A percentile compares a stretch with the other conserved stretches of the same genome.
These are phyloP conservation scores for Tricholoma flavovirens DNA, from an alignment of 768 basidiomycete genomes.

Conservation along the genomic window DNA sequence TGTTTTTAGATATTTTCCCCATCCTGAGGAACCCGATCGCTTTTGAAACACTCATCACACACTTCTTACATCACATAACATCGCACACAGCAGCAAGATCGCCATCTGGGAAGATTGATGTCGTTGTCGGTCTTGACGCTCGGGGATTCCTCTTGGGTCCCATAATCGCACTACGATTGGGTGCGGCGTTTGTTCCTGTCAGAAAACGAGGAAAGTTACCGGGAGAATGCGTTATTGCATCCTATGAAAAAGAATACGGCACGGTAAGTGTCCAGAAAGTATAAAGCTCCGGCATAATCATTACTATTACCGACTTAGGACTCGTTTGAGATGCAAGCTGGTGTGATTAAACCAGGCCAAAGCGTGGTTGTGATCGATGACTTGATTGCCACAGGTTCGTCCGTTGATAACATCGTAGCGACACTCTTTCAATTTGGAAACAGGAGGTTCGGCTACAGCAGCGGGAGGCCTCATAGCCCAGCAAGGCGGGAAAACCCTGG, in stretches of 20 bases:
- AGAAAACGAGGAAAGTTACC: conserved; percentile 95
- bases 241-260: conserved; percentile 93
- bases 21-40: conserved; percentile 79
- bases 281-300: background rate
- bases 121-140: conserved; percentile 92
- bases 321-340: conserved; percentile 92
- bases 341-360: conserved; percentile 76
- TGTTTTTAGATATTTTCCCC: conserved; percentile 94
- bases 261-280: conserved; percentile 24
- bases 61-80: conserved; percentile 80
- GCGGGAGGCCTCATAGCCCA: conserved; percentile 84
- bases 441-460: conserved; percentile 90
- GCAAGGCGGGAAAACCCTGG: conserved; percentile 78
- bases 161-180: conserved; percentile 81
- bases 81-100: conserved; percentile 65
- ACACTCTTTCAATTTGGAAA: background rate
- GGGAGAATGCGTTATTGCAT: conserved; percentile 66
- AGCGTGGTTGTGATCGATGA: conserved; percentile 89
- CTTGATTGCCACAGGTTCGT: conserved; percentile 90
- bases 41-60: conserved; percentile 88
- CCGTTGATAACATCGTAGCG: conserved; percentile 12
- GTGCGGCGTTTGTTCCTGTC: conserved; percentile 94
- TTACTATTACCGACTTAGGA: conserved; percentile 48
- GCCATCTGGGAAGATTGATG: conserved; percentile 70
- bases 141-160: conserved; percentile 95